phyloP scores from a whole-genome alignment of 2,329 filamentous ascomycete species.

The Anisogramma anomala region DNA sequence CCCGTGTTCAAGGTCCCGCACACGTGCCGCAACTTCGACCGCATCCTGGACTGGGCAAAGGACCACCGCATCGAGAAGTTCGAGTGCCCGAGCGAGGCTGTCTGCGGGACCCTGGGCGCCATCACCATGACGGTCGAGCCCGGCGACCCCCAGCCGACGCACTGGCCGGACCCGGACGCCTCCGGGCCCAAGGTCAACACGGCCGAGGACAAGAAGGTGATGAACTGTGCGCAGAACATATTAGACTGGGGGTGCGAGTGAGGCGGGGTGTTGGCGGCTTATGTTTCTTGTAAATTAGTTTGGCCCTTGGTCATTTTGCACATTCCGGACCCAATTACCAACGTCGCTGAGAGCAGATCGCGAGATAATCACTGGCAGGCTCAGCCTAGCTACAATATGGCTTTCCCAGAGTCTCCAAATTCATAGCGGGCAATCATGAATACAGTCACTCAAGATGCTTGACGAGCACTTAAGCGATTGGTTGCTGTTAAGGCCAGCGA shows the following conservation, averaged over 20 bases:
- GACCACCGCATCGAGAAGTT: constrained; percentile 2
- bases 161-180: constrained; percentile 6
- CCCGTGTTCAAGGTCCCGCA: constrained; percentile 8
- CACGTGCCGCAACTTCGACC: constrained; percentile 7
- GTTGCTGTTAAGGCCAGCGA: no score
- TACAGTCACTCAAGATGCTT: no score
- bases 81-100: neutral
- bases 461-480: no score
- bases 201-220: neutral
- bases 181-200: neutral
- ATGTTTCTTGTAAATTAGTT: no score
- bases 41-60: constrained; percentile 1
- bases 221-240: constrained; percentile 2
- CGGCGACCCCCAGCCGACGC: constrained; percentile 4
- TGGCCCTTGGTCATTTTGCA: no score
- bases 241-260: constrained; percentile 1
- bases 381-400: no score
- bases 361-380: no score
- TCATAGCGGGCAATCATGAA: no score
- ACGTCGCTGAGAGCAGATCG: no score
- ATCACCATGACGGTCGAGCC: constrained; percentile 7
- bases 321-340: no score
- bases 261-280: neutral
- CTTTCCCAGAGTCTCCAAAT: no score
- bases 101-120: constrained; percentile 3